phyloP scores from a whole-genome alignment of 176 grass and related monocot genomes.

The Oryza australiensis region DNA sequence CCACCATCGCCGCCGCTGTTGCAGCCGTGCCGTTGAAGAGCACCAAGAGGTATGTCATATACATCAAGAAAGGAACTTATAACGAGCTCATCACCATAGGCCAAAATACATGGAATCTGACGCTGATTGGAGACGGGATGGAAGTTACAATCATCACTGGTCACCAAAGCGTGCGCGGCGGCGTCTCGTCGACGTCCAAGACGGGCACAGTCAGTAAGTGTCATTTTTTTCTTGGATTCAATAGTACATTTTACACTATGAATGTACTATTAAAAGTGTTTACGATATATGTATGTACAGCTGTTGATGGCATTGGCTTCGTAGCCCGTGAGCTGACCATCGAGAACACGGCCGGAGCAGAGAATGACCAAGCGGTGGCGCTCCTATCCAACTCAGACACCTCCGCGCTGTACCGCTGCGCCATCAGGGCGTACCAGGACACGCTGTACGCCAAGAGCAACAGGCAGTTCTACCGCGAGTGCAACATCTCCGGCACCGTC shows the following conservation, averaged over 20 bases:
- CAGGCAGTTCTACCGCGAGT: too few species aligned
- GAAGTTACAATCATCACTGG: slow-evolving; percentile 24
- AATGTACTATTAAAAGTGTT: too few species aligned
- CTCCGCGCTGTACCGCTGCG: slow-evolving; percentile 9
- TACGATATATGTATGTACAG: too few species aligned
- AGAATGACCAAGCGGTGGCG: slow-evolving; percentile 11
- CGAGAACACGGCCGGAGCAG: slow-evolving; percentile 11
- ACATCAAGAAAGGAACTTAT: slow-evolving; percentile 29
- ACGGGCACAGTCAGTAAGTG: slow-evolving; percentile 37
- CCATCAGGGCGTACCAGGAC: slow-evolving; percentile 29
- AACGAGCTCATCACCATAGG: slow-evolving; percentile 19
- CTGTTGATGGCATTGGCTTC: neutral
- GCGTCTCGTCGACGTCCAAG: neutral
- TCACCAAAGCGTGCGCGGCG: neutral
- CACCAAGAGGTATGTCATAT: slow-evolving; percentile 1
- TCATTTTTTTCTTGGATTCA: neutral
- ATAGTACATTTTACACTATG: too few species aligned
- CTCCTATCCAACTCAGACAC: slow-evolving; percentile 5
- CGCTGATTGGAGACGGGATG: slow-evolving; percentile 12
- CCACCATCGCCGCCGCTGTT: neutral
- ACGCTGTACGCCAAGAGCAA: slow-evolving; percentile 13
- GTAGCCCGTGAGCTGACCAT: slow-evolving; percentile 16
- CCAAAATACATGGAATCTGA: slow-evolving; percentile 3
- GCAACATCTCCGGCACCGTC: too few species aligned
- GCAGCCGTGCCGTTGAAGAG: neutral